Conservation (phyloP, 768 basidiomycete genomes). For the Amanita pallidorosea region DNA sequence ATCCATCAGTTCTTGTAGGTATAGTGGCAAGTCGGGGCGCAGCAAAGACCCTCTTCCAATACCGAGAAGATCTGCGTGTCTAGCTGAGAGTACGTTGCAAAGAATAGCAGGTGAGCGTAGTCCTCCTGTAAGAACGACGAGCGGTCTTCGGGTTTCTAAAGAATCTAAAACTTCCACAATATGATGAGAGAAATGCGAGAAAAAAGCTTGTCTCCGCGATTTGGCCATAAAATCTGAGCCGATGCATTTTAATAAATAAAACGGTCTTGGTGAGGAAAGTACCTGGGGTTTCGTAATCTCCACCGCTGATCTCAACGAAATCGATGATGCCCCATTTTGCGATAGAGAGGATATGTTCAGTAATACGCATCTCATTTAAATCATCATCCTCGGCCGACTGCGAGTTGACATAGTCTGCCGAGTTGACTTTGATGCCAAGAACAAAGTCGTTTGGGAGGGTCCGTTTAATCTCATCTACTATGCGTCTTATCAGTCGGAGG, state of each 20-base stretch:
- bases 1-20: conserved; percentile 18
- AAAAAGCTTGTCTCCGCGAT: conserved; percentile 58
- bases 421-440: conserved; percentile 73
- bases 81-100: conserved; percentile 34
- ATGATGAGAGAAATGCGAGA: conserved; percentile 52
- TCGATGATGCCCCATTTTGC: conserved; percentile 60
- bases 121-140: conserved; percentile 76
- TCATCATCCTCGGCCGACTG: conserved; percentile 9
- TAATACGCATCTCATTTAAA: conserved; percentile 31
- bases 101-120: conserved; percentile 52
- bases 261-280: background rate
- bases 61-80: conserved; percentile 67
- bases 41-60: conserved; percentile 59
- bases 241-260: background rate
- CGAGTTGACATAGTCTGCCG: conserved; percentile 54
- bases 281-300: conserved; percentile 78
- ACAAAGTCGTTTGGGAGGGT: conserved; percentile 48
- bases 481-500: conserved; percentile 46
- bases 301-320: conserved; percentile 83
- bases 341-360: conserved; percentile 51
- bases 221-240: conserved; percentile 34
- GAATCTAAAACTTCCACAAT: conserved; percentile 37
- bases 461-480: conserved; percentile 45
- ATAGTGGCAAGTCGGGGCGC: conserved; percentile 46
- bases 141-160: conserved; percentile 26